Conservation (phyloP, 805 yeast genomes). For the Kazachstania psychrophila region DNA sequence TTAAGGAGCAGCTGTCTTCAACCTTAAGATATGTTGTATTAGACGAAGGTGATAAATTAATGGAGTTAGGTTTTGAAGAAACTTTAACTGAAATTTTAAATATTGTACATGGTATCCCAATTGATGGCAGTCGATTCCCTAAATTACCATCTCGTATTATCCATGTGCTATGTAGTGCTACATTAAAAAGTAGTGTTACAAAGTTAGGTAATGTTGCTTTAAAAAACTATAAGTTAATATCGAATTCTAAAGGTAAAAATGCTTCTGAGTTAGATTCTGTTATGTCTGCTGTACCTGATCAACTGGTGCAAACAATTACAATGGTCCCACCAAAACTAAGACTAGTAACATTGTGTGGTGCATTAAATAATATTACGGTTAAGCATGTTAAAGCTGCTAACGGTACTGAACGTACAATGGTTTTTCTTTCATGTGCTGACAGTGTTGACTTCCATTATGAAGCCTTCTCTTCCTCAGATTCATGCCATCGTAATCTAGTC, state of each 20-base stretch:
- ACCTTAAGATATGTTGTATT: constrained; percentile 78
- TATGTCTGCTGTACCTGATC: constrained; percentile 80
- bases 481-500: constrained; percentile 32
- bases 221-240: constrained; percentile 62
- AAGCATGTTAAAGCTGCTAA: constrained; percentile 15
- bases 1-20: constrained; percentile 47
- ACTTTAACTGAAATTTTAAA: constrained; percentile 69
- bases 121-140: constrained; percentile 35
- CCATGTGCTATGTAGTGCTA: constrained; percentile 88
- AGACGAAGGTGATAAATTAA: constrained; percentile 94
- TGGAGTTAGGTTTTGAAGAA: constrained; percentile 95
- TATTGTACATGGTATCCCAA: constrained; percentile 41
- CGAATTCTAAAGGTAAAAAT: constrained; percentile 23
- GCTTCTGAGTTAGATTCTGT: constrained; percentile 22
- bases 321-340: constrained; percentile 90
- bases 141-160: constrained; percentile 61
- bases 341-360: constrained; percentile 67
- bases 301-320: constrained; percentile 67
- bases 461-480: constrained; percentile 49
- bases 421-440: constrained; percentile 89
- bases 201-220: constrained; percentile 73
- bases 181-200: constrained; percentile 72
- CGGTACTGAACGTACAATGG: constrained; percentile 50
- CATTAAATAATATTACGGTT: constrained; percentile 42
- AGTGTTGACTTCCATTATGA: constrained; percentile 91